These are phyloP conservation scores for Hygrophila difformis DNA, from an alignment of 257 asterid genomes.

Conservation along the genomic window DNA sequence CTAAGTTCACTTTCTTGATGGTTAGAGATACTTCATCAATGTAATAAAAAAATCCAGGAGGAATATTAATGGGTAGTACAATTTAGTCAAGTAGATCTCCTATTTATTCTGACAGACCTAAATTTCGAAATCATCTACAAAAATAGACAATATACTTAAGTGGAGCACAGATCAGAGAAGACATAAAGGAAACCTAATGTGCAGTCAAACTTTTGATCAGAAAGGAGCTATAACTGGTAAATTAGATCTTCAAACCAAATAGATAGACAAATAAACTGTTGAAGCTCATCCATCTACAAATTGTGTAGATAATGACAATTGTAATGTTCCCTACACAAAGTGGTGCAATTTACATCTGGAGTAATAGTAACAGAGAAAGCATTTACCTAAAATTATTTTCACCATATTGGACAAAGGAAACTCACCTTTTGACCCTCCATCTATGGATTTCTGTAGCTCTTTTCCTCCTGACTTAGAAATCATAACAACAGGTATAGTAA, in stretches of 20 bases:
- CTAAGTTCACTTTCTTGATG: no score
- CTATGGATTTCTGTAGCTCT: slow-evolving; percentile 50
- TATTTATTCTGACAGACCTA: no score
- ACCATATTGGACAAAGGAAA: slow-evolving; percentile 14
- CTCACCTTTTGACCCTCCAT: slow-evolving; percentile 48
- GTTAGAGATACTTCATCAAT: no score
- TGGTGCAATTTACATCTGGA: no score
- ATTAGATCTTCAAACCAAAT: background rate
- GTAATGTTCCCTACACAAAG: no score
- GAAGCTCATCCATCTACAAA: slow-evolving; percentile 1
- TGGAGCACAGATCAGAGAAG: slow-evolving; percentile 10
- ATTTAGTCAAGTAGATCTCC: no score
- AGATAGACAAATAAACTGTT: slow-evolving; percentile 5
- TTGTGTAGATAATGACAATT: no score
- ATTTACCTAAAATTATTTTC: slow-evolving; percentile 8
- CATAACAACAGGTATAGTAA: slow-evolving; percentile 73
- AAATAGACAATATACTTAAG: no score
- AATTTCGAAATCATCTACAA: no score
- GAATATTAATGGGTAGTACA: no score
- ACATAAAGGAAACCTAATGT: background rate
- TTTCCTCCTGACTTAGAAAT: slow-evolving; percentile 75
- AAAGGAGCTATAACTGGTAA: slow-evolving; percentile 6
- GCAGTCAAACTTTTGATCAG: slow-evolving; percentile 2
- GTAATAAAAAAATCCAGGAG: no score
- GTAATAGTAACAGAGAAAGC: no score